Conservation (phyloP, 176 grass and related monocot species). For the Zoysia japonica region DNA sequence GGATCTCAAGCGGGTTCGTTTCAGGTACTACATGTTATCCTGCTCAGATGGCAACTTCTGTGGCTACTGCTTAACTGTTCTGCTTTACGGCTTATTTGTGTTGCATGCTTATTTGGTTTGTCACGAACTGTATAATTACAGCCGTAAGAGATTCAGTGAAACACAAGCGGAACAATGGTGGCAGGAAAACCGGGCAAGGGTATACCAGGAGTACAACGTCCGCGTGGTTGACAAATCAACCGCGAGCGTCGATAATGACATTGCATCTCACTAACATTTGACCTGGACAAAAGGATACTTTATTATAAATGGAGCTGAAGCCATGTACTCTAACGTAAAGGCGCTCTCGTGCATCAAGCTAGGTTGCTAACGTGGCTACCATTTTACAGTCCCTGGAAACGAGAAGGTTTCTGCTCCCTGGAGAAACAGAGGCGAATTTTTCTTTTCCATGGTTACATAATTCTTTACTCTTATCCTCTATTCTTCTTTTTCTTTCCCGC, state of each 20-base stretch:
- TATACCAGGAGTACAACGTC: conserved; percentile 90
- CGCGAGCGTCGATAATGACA: conserved; percentile 55
- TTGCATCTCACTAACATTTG: conserved; percentile 53
- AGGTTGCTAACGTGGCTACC: conserved; percentile 58
- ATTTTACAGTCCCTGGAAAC: conserved; percentile 56
- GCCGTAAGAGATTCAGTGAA: conserved; percentile 94
- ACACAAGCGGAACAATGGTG: conserved; percentile 96
- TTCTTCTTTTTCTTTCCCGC: neutral
- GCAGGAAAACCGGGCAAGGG: conserved; percentile 88
- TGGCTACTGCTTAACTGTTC: neutral
- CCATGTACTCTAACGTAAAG: conserved; percentile 8
- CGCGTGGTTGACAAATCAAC: conserved; percentile 73
- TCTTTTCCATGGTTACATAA: conserved; percentile 37
- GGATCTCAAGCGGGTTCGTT: conserved; percentile 90
- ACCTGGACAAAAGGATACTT: conserved; percentile 34
- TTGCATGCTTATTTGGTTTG: conserved; percentile 31
- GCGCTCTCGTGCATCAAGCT: conserved; percentile 42
- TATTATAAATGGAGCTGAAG: conserved; percentile 47
- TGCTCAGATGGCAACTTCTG: neutral
- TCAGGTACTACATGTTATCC: conserved; percentile 60
- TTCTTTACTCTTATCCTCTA: conserved; percentile 37
- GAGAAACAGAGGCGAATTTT: conserved; percentile 27
- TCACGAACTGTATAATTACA: conserved; percentile 46
- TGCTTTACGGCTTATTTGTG: neutral
- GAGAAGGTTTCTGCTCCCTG: neutral